phyloP scores from a whole-genome alignment of 2,329 filamentous ascomycete genomes.

The Penicillium sp. region DNA sequence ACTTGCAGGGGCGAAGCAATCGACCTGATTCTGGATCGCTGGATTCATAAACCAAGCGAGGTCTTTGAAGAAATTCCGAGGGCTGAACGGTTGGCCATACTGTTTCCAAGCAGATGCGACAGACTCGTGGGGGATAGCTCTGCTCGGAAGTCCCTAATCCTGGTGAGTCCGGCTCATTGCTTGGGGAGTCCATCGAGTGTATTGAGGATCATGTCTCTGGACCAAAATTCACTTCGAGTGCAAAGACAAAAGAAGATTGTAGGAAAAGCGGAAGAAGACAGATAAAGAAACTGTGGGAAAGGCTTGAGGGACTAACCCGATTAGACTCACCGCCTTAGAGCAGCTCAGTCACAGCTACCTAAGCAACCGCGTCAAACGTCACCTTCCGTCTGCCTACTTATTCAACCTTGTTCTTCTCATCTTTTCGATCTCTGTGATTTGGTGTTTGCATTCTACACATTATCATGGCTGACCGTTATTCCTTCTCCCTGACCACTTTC shows the following conservation, averaged over 20 bases:
- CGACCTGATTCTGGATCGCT: constrained; percentile 72
- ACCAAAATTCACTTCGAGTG: neutral
- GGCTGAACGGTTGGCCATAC: constrained; percentile 61
- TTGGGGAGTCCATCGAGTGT: constrained; percentile 14
- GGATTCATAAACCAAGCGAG: constrained; percentile 68
- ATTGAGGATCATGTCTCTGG: constrained; percentile 1
- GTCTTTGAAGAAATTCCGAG: constrained; percentile 57
- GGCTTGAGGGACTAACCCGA: constrained; percentile 7
- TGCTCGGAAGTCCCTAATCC: constrained; percentile 29
- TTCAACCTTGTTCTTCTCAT: constrained; percentile 17
- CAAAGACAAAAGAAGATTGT: neutral
- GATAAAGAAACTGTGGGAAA: constrained; percentile 13
- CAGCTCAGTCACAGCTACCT: constrained; percentile 33
- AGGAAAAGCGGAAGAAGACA: constrained; percentile 14
- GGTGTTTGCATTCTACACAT: constrained; percentile 9
- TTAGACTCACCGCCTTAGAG: constrained; percentile 27
- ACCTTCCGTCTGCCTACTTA: constrained; percentile 27
- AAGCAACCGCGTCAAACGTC: constrained; percentile 31
- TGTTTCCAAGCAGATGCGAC: constrained; percentile 84
- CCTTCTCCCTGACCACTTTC: constrained; percentile 99
- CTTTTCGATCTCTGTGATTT: constrained; percentile 11
- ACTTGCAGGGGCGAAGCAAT: constrained; percentile 85
- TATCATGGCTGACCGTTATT: constrained; percentile 94
- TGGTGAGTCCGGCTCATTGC: constrained; percentile 28
- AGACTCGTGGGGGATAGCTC: constrained; percentile 71